Evolutionary conservation across 352 stramenopile genomes (phyloP).

Genomic region (Pythium guiyangense): DNA sequence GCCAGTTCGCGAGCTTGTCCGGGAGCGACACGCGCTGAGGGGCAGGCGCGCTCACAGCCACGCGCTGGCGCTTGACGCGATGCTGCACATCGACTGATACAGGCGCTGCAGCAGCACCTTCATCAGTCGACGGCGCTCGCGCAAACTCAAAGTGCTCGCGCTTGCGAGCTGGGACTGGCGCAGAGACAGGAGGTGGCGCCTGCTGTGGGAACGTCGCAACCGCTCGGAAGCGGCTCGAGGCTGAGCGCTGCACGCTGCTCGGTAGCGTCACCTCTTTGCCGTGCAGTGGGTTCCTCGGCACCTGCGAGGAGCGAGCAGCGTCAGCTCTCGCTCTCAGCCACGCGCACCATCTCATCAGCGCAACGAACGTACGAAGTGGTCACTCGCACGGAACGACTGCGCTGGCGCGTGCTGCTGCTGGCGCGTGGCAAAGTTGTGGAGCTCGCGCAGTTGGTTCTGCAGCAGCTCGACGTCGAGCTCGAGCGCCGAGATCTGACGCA

Average conservation of each 20-base stretch:
- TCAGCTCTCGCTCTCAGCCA: too few relatives aligned
- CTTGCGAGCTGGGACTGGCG: slow-evolving; percentile 18
- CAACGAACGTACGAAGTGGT: slow-evolving; percentile 7
- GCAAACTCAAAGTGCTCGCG: slow-evolving; percentile 26
- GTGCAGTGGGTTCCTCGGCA: slow-evolving; percentile 25
- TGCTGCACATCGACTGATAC: slow-evolving; percentile 8
- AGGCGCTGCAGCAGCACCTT: slow-evolving; percentile 7
- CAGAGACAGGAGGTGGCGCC: neutral
- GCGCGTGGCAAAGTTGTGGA: slow-evolving; percentile 44
- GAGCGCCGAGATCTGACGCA: slow-evolving; percentile 39
- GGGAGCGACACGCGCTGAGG: slow-evolving; percentile 37
- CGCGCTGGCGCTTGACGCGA: slow-evolving; percentile 39
- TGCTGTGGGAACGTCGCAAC: slow-evolving; percentile 30
- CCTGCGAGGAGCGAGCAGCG: neutral
- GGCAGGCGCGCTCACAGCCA: slow-evolving; percentile 24
- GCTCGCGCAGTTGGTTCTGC: slow-evolving; percentile 57
- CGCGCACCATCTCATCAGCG: too few relatives aligned
- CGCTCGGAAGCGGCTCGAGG: slow-evolving; percentile 32
- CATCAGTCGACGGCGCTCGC: slow-evolving; percentile 14
- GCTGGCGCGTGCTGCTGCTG: slow-evolving; percentile 29
- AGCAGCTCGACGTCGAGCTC: slow-evolving; percentile 50
- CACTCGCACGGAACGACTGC: slow-evolving; percentile 7
- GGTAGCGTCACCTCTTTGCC: slow-evolving; percentile 35
- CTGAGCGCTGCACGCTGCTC: slow-evolving; percentile 12
- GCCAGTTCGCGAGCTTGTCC: slow-evolving; percentile 51